Evolutionary conservation across 2,329 filamentous ascomycete genomes (phyloP).

Genomic region (Acarospora socialis): DNA sequence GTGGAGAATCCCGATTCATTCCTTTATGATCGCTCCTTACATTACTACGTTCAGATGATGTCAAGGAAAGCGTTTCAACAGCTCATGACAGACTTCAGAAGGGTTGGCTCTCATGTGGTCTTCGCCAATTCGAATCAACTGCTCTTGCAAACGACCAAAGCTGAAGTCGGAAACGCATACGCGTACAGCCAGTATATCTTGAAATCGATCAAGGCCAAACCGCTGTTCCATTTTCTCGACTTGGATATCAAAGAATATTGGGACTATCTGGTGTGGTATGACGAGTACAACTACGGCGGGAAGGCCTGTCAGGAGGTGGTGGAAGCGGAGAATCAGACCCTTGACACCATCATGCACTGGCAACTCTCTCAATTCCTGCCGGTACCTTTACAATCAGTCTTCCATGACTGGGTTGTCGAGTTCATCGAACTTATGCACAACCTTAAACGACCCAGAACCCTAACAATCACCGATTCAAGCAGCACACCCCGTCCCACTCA

Average conservation of each 20-base stretch:
- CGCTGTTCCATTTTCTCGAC: constrained; percentile 93
- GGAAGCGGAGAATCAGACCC: constrained; percentile 58
- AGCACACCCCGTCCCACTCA: constrained; percentile 45
- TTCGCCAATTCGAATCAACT: constrained; percentile 84
- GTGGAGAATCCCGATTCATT: constrained; percentile 87
- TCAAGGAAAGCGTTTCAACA: constrained; percentile 94
- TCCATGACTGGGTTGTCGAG: constrained; percentile 85
- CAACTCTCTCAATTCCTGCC: constrained; percentile 87
- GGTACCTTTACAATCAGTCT: constrained; percentile 60
- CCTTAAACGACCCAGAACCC: constrained; percentile 52
- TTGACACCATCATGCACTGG: constrained; percentile 97
- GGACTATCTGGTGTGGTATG: constrained; percentile 98
- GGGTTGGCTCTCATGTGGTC: constrained; percentile 89
- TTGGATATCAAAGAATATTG: constrained; percentile 97
- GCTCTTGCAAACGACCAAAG: constrained; percentile 88
- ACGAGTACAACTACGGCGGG: constrained; percentile 96
- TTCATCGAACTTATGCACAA: constrained; percentile 91
- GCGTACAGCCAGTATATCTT: constrained; percentile 96
- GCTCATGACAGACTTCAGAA: constrained; percentile 89
- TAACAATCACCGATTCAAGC: constrained; percentile 43
- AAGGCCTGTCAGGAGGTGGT: constrained; percentile 76
- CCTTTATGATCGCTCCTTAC: constrained; percentile 83
- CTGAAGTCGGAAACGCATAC: constrained; percentile 89
- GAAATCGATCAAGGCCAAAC: constrained; percentile 91
- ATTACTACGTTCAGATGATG: constrained; percentile 98